A percentile compares a stretch with the other conserved stretches of the same genome.
Evolutionary conservation across 2,329 filamentous ascomycete genomes (phyloP).

Genomic region (Sporothrix globosa): DNA sequence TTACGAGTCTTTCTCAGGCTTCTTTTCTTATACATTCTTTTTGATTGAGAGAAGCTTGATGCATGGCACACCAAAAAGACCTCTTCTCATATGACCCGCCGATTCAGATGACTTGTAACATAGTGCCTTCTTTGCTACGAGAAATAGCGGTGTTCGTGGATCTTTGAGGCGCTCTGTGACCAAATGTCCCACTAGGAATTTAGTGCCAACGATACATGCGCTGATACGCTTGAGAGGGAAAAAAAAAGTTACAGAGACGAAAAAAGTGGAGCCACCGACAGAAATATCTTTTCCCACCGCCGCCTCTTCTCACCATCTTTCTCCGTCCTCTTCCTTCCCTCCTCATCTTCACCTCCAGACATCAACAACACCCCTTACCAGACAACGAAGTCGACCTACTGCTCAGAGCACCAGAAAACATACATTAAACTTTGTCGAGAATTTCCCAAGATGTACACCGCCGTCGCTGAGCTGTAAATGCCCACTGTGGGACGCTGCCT

Average conservation of each 20-base stretch:
- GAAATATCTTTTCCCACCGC: slow-evolving; percentile 36
- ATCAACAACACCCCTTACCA: slow-evolving; percentile 46
- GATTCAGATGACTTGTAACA: not conserved
- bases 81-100: not conserved
- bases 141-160: slow-evolving; percentile 5
- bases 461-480: slow-evolving; percentile 90
- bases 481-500: slow-evolving; percentile 72
- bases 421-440: slow-evolving; percentile 70
- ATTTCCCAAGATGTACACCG: slow-evolving; percentile 66
- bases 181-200: not conserved
- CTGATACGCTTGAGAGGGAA: not conserved
- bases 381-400: slow-evolving; percentile 69
- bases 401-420: slow-evolving; percentile 44
- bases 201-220: slow-evolving; percentile 3
- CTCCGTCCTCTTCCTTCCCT: slow-evolving; percentile 18
- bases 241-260: slow-evolving; percentile 14
- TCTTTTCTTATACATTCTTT: no score
- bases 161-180: not conserved
- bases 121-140: not conserved
- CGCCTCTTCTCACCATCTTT: slow-evolving; percentile 13
- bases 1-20: no score
- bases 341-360: slow-evolving; percentile 28
- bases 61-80: no score
- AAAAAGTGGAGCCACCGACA: slow-evolving; percentile 40
- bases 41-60: no score